Evolutionary conservation across 768 basidiomycete genomes (phyloP).

Genomic region (Tulasnella sp.): DNA sequence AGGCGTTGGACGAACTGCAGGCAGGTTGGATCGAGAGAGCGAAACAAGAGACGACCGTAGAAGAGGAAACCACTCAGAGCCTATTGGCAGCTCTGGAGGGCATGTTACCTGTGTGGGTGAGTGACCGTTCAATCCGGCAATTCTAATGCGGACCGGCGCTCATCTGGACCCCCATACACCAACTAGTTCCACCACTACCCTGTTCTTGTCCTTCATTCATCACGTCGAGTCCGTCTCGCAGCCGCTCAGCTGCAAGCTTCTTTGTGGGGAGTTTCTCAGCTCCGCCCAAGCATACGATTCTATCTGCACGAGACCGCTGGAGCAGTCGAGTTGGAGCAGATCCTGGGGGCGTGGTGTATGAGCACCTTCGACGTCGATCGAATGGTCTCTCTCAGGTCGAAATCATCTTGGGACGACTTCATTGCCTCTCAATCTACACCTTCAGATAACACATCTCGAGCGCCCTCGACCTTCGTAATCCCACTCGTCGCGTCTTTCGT

Average conservation of each 20-base stretch:
- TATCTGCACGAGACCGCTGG: constrained; percentile 45
- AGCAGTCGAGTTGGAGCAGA: constrained; percentile 44
- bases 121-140: constrained; percentile 29
- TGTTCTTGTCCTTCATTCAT: constrained; percentile 68
- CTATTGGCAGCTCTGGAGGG: constrained; percentile 38
- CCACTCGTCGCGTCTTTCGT: constrained; percentile 42
- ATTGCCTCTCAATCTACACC: not conserved
- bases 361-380: constrained; percentile 65
- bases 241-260: constrained; percentile 55
- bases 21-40: constrained; percentile 55
- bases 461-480: not conserved
- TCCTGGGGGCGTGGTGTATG: constrained; percentile 69
- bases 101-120: constrained; percentile 87
- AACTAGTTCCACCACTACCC: constrained; percentile 92
- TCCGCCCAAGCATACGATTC: constrained; percentile 43
- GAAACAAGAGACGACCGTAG: constrained; percentile 33
- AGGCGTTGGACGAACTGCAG: constrained; percentile 79
- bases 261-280: constrained; percentile 49
- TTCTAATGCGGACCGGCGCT: not conserved
- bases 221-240: constrained; percentile 60
- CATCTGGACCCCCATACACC: not conserved
- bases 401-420: constrained; percentile 44
- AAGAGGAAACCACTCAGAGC: constrained; percentile 35
- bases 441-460: not conserved
- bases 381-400: constrained; percentile 44